These are phyloP conservation scores for Suillus lakei DNA, from an alignment of 768 basidiomycete species.

Conservation along the genomic window DNA sequence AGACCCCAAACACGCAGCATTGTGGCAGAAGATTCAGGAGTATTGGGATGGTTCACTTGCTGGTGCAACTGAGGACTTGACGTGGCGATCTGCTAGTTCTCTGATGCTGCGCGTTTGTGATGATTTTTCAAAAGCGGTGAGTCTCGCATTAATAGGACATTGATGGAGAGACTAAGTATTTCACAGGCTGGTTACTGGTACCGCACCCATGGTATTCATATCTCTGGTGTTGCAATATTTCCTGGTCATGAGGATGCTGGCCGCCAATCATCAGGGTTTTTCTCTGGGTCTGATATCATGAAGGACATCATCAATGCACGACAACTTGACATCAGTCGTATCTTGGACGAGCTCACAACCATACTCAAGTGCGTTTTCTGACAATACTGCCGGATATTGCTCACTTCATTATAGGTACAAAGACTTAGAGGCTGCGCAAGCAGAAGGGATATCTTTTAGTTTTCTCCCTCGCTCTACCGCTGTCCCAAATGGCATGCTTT, in stretches of 20 bases:
- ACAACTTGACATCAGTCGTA: background rate
- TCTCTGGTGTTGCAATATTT: constrained; percentile 5
- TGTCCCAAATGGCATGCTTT: background rate
- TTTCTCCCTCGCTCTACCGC: background rate
- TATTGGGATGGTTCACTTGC: constrained; percentile 1
- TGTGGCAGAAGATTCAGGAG: background rate
- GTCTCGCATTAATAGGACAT: background rate
- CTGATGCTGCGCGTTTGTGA: background rate
- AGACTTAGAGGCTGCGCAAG: background rate
- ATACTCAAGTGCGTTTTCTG: background rate
- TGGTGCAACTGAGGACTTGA: background rate
- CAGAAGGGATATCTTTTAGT: background rate
- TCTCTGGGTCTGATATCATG: constrained; percentile 1
- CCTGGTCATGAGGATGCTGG: constrained; percentile 4
- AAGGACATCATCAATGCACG: background rate
- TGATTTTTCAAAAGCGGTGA: background rate
- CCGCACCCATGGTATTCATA: constrained; percentile 2
- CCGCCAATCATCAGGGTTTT: constrained; percentile 6
- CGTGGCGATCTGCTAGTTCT: background rate
- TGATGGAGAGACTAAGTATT: background rate
- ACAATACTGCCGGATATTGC: background rate
- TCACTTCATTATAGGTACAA: background rate
- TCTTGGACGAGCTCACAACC: background rate
- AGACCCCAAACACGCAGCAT: background rate
- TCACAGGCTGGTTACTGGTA: background rate